Evolutionary conservation across 2,329 filamentous ascomycete genomes (phyloP), one percentile per base, ranked within the genome.

Genomic region (Neopestalotiopsis clavispora): DNA sequence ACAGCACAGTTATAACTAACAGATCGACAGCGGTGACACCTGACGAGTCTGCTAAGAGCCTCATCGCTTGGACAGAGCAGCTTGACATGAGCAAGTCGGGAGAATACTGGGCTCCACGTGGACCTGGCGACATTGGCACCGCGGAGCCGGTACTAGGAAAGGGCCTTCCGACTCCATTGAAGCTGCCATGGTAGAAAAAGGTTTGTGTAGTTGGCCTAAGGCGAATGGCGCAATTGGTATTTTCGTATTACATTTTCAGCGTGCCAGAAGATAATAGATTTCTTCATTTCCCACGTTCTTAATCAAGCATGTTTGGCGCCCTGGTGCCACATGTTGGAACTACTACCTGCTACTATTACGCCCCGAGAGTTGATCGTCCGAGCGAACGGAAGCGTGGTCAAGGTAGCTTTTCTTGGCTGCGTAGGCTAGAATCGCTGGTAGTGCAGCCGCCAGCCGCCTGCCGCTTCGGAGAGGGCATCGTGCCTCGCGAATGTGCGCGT

Each of bases 81-180:
- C 88, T 94, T 70, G 88, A 90, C 74, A 87, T 93, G 34, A 84
- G 81, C 73, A 91, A 90, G 78, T 90, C 90, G 4, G 92, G 91
- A 7, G 82, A 92, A 79, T 93, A 88, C 73, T 94, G 91, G 92
- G 92, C 91, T 42, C 92, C 91, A 2, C 83, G 91, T 72, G 92
- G 91, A 72, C 86, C 91, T 68, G 87, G 67, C 52, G 69, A 70
- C 49, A 70, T 67, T 23, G 69, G 67, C 23, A 70, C 65, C n/a
- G 69, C 65, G 32, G 65, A 63, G 57, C 65, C 65, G 13, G 67
- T 70, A 13, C 57, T 70, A 13, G 69, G 69, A 45, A 66, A 68
- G 28, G 66, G 63, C 17, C 45, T 70, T 23, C 30, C 69, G 6
- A 70, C 66, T 7, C 69, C 69, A 10, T 52, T 70, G 69, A 66